Conservation (phyloP, 2,329 filamentous ascomycete species). For the Sarocladium brachiariae region DNA sequence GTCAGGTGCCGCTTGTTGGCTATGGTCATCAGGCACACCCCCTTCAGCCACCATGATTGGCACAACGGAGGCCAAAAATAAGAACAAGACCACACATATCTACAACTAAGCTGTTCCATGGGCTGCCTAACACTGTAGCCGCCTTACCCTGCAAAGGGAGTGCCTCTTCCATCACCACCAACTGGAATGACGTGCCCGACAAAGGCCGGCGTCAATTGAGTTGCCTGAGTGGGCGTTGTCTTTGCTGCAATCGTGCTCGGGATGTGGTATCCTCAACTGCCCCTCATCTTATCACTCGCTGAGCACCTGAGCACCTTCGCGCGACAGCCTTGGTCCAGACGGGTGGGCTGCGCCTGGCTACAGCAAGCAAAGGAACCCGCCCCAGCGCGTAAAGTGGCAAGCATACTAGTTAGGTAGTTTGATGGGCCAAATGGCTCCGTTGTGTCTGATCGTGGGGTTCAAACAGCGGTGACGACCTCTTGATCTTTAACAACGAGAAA, state of each 20-base stretch:
- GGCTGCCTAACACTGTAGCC: neutral
- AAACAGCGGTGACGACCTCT: neutral
- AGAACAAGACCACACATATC: neutral
- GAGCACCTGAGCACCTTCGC: too few species aligned
- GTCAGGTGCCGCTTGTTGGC: slow-evolving; percentile 2
- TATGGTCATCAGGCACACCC: slow-evolving; percentile 8
- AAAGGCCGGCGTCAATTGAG: slow-evolving; percentile 1
- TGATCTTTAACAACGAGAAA: neutral
- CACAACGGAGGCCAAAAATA: neutral
- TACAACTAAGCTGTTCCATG: neutral
- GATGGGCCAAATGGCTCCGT: neutral
- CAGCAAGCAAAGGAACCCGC: neutral
- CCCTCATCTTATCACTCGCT: neutral
- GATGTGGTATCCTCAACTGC: neutral
- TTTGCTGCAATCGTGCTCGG: neutral
- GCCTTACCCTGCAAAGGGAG: neutral
- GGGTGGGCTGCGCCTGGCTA: neutral
- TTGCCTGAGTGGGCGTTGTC: neutral
- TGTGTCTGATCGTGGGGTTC: neutral
- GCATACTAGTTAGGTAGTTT: too few species aligned
- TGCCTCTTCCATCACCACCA: neutral
- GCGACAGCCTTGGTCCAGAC: neutral
- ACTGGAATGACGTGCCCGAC: neutral
- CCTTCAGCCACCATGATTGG: slow-evolving; percentile 4
- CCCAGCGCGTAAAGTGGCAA: neutral